These are phyloP conservation scores for Aspergillus olivimuriae DNA, from an alignment of 495 filamentous ascomycete species.

Conservation along the genomic window DNA sequence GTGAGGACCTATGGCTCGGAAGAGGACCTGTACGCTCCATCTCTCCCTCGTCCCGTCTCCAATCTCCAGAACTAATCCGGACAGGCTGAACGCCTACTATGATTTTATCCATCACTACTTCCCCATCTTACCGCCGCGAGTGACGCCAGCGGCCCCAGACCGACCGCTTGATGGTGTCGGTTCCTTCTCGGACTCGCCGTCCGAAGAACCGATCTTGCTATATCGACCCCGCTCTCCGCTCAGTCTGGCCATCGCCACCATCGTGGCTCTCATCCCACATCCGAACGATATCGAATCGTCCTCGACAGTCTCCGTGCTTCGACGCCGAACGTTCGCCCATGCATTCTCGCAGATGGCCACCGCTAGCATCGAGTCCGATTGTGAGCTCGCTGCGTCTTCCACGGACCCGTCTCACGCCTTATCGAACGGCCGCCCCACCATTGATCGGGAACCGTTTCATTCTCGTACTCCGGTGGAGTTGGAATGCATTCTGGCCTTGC, in stretches of 20 bases:
- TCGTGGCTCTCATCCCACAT: constrained; percentile 49
- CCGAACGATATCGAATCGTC: constrained; percentile 43
- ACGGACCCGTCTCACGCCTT: constrained; percentile 47
- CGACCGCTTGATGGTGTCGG: constrained; percentile 37
- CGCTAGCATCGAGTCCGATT: constrained; percentile 49
- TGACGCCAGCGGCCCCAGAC: constrained; percentile 35
- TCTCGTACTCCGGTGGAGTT: constrained; percentile 44
- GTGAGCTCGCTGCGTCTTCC: constrained; percentile 49
- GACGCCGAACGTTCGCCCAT: constrained; percentile 49
- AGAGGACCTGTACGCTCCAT: constrained; percentile 31
- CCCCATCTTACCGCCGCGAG: constrained; percentile 50
- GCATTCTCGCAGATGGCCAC: constrained; percentile 48
- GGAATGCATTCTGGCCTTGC: constrained; percentile 48
- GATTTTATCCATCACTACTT: constrained; percentile 55
- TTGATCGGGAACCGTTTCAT: constrained; percentile 45
- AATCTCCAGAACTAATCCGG: constrained; percentile 13
- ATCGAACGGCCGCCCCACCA: constrained; percentile 34
- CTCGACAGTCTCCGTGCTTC: constrained; percentile 35
- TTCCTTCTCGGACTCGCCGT: constrained; percentile 36
- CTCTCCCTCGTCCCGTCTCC: neutral
- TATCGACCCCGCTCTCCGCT: constrained; percentile 48
- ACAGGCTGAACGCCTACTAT: constrained; percentile 54
- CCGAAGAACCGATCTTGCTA: constrained; percentile 31
- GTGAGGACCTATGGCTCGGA: constrained; percentile 40
- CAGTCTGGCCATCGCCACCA: constrained; percentile 49